A percentile compares a stretch with the other conserved stretches of the same genome.
Conservation (phyloP, 345 rosid species). For the Isatis tinctoria region DNA sequence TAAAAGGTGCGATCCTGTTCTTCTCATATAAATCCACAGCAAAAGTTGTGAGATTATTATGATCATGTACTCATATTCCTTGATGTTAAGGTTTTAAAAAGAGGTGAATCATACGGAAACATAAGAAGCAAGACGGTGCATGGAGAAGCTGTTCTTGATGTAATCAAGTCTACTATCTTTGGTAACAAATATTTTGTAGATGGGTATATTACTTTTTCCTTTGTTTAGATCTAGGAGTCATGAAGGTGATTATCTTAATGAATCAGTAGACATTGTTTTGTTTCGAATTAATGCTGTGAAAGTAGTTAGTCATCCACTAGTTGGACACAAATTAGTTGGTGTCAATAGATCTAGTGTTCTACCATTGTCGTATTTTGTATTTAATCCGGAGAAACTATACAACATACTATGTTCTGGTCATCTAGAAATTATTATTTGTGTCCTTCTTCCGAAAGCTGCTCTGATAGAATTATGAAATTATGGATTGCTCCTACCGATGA, state of each 20-base stretch:
- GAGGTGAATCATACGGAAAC: too few species aligned
- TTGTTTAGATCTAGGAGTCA: neutral
- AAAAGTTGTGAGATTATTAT: neutral
- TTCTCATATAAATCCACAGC: neutral
- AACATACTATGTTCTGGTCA: neutral
- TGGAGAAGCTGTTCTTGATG: too few species aligned
- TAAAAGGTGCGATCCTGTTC: neutral
- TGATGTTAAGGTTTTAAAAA: neutral
- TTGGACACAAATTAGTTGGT: neutral
- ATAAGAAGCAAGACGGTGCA: too few species aligned
- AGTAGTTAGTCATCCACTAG: neutral
- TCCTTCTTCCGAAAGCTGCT: neutral
- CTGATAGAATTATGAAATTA: neutral
- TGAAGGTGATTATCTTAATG: neutral
- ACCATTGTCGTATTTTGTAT: neutral
- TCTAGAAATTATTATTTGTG: neutral
- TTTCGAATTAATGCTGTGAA: neutral
- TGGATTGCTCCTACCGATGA: neutral
- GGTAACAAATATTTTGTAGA: too few species aligned
- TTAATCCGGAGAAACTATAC: neutral
- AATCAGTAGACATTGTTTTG: neutral
- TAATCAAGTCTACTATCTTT: too few species aligned
- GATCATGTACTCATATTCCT: neutral
- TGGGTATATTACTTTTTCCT: too few species aligned
- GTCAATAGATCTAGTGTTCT: neutral